phyloP scores from a whole-genome alignment of 306 rosid species.

The Quillaja saponaria region DNA sequence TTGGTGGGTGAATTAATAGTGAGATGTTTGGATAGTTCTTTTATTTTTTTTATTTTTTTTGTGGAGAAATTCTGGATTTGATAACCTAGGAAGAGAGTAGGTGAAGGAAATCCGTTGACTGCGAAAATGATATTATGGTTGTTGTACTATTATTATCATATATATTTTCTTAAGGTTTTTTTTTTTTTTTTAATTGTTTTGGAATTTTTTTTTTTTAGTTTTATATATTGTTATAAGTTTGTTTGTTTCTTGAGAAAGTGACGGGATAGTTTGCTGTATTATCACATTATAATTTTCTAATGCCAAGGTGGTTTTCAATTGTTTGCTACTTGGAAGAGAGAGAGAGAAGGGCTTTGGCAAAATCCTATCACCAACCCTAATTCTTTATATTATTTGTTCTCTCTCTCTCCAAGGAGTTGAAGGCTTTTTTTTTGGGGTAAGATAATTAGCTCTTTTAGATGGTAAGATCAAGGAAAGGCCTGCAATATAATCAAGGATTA shows the following conservation, averaged over 20 bases:
- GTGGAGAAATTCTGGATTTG: conserved; percentile 44
- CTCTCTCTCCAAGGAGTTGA: background rate
- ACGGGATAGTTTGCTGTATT: conserved; percentile 34
- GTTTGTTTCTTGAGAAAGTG: conserved; percentile 47
- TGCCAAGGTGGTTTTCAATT: conserved; percentile 37
- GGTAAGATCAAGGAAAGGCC: too few relatives aligned
- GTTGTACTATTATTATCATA: conserved; percentile 18
- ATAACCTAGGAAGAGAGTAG: conserved; percentile 46
- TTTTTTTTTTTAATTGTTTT: too few relatives aligned
- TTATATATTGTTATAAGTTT: too few relatives aligned
- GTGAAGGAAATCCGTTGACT: conserved; percentile 61
- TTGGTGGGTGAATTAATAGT: too few relatives aligned
- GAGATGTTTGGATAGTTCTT: too few relatives aligned
- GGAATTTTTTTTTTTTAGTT: too few relatives aligned
- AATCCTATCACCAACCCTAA: conserved; percentile 33
- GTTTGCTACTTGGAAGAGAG: conserved; percentile 16
- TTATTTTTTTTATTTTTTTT: too few relatives aligned
- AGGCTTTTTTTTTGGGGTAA: conserved; percentile 29
- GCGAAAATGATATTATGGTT: conserved; percentile 40
- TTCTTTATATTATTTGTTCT: too few relatives aligned
- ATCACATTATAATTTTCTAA: conserved; percentile 15
- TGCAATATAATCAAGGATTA: too few relatives aligned
- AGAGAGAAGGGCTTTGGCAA: conserved; percentile 23
- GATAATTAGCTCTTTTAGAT: too few relatives aligned
- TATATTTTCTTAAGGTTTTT: too few relatives aligned